Evolutionary conservation across 2,329 filamentous ascomycete genomes (phyloP), one percentile per base, ranked within the genome.

Genomic region (Cryphonectria japonica): DNA sequence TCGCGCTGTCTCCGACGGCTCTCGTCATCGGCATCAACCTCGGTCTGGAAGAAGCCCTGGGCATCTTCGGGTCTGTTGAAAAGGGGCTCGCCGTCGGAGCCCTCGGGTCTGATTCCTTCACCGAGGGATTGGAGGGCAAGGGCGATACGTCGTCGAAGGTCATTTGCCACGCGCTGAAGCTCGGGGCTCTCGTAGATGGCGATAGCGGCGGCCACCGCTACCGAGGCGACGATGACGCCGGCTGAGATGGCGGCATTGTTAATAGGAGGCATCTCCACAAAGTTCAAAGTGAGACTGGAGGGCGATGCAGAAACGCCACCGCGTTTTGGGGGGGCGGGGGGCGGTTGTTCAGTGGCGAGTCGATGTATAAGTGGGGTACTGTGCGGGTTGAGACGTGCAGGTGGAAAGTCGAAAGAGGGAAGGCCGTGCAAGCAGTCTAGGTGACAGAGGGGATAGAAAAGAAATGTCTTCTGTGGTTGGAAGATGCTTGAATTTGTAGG

Each of bases 61-160:
- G 89, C 89, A 78, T 91, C 89, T 77, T 91, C 89, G 67, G 89
- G 89, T 16, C 89, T 82, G 78, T 91, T 91, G 79, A 90, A 91
- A 39, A 87, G 80, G 70, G 89, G 89, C 74, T 87, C 81, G 41
- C 82, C 80, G 59, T 80, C 78, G 69, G 70, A 76, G 70, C 83
- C 80, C 19, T 73, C 66, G 57, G 3, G 86, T 84, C 63, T 83
- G 78, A 90, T 85, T 74, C 83, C 84, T 70, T 91, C 88, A 71
- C 88, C 87, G 39, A 91, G 82, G 13, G 85, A 83, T 76, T 90
- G 86, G 19, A 91, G 79, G 65, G 88, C 88, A 57, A 90, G 77
- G 74, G 88, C 87, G 76, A 91, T 87, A 72, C 87, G 85, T 71
- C 88, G 86, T 72, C 89, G 87, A 71, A 90, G 82, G 77, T 90